phyloP scores from a whole-genome alignment of 768 basidiomycete species.

The Sporobolomyces phaffii region DNA sequence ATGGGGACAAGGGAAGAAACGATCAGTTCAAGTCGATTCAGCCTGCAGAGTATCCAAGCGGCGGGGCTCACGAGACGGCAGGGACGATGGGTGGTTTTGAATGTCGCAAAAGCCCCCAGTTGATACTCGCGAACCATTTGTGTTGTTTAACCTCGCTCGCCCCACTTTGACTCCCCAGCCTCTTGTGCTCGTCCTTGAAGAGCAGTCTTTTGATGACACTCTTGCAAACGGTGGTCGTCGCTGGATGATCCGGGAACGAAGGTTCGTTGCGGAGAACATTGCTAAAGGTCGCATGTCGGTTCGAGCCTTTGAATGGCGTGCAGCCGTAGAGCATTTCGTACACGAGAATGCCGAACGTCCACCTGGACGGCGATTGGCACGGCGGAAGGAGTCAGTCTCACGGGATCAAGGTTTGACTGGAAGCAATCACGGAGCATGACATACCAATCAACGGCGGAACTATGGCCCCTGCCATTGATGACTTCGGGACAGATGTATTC shows the following conservation, averaged over 20 bases:
- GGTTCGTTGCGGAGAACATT: constrained; percentile 86
- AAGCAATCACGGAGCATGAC: constrained; percentile 53
- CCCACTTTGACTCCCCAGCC: constrained; percentile 84
- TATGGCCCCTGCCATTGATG: constrained; percentile 91
- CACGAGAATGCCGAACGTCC: constrained; percentile 92
- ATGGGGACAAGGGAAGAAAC: background rate
- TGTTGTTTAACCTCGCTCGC: constrained; percentile 98
- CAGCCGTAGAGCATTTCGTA: constrained; percentile 95
- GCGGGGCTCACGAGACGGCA: constrained; percentile 25
- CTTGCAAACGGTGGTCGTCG: constrained; percentile 73
- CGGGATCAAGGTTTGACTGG: no score
- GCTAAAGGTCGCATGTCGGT: constrained; percentile 89
- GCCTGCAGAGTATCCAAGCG: no score
- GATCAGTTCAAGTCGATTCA: background rate
- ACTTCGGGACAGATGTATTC: constrained; percentile 99
- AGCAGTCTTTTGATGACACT: constrained; percentile 78
- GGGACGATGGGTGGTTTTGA: constrained; percentile 64
- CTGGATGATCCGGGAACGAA: constrained; percentile 74
- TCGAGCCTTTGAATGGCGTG: constrained; percentile 94
- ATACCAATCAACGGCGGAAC: constrained; percentile 92
- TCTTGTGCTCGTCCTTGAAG: constrained; percentile 81
- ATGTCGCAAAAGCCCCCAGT: constrained; percentile 92
- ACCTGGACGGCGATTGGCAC: no score
- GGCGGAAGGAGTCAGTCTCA: no score
- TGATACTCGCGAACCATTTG: constrained; percentile 94